A percentile compares a stretch with the other conserved stretches of the same genome.
phyloP scores from a whole-genome alignment of 495 filamentous ascomycete species.

The Pyronema omphalodes region DNA sequence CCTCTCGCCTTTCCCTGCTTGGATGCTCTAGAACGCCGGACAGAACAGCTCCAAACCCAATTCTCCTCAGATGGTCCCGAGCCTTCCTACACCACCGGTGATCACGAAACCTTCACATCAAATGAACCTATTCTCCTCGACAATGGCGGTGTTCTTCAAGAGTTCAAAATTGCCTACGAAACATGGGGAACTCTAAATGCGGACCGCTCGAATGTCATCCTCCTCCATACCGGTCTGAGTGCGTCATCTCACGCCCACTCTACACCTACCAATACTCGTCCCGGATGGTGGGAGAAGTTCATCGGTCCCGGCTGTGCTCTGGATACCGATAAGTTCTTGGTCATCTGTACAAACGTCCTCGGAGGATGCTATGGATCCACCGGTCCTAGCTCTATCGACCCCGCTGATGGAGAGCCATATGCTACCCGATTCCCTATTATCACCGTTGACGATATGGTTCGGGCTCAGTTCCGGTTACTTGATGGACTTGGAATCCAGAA shows the following conservation, averaged over 20 bases:
- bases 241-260: constrained; percentile 93
- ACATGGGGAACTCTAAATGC: constrained; percentile 74
- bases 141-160: constrained; percentile 74
- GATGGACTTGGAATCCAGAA: constrained; percentile 61
- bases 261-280: constrained; percentile 62
- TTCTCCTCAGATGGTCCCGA: constrained; percentile 50
- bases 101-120: constrained; percentile 57
- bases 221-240: constrained; percentile 84
- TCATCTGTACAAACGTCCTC: constrained; percentile 94
- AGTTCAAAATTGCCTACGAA: constrained; percentile 84
- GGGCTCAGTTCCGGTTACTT: constrained; percentile 79
- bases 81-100: constrained; percentile 79
- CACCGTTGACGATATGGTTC: constrained; percentile 94
- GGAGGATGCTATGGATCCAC: constrained; percentile 95
- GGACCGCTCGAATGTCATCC: constrained; percentile 72
- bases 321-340: constrained; percentile 76
- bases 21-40: constrained; percentile 74
- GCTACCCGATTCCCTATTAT: constrained; percentile 93
- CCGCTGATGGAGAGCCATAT: constrained; percentile 70
- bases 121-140: constrained; percentile 63
- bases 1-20: constrained; percentile 91
- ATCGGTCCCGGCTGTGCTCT: constrained; percentile 75
- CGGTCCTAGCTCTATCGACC: constrained; percentile 74
- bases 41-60: constrained; percentile 52
- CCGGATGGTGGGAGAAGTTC: constrained; percentile 99